Evolutionary conservation across 257 asterid genomes (phyloP), one percentile per base, ranked within the genome.

Genomic region (Solanum arcanum): DNA sequence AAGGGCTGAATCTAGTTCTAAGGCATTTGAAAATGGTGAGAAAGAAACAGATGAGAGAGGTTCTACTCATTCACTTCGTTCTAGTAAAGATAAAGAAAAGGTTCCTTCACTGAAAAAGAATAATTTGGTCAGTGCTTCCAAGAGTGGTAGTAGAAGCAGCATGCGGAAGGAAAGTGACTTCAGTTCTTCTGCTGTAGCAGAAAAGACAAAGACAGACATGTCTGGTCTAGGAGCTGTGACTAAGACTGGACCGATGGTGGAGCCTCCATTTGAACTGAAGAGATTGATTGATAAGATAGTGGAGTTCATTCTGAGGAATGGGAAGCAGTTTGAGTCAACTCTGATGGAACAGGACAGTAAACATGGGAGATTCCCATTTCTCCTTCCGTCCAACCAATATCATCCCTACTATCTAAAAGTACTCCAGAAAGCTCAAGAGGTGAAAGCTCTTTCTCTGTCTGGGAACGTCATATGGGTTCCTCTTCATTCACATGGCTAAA

Each of bases 241-340:
- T 35, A 91, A 89, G 85, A 33, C 87, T 46, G 91, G 90, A 85
- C 92, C 93, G 47, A 23, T 89, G 69, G 75, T 91, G 89, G 99
- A 97, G 91, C 99, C 99, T 83, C 95, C 98, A 35, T 92, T 94
- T 86, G 99, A 95, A 69, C 16, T 96, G 35, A 95, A 91, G 94
- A 95, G 90, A 89, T 86, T 94, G 90, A 91, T 97, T 66, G 95
- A 93, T 49, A 96, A 94, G 92, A 90, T 97, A 85, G 97, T 95
- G 86, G 98, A 97, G 84, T 94, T 93, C 90, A 91, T 96, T 46
- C 44, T 89, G 87, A 93, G 94, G 91, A 94, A 97, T 80, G 98
- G 98, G 86, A 93, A 91, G 91, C 95, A 93, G 89, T 97, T 97
- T 92, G 99, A 95, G 91, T 90, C 93, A 56, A 88, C 96, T 76